Base-by-base conservation (phyloP, 2,329 filamentous ascomycete genomes). In the Thelonectria rubi region DNA sequence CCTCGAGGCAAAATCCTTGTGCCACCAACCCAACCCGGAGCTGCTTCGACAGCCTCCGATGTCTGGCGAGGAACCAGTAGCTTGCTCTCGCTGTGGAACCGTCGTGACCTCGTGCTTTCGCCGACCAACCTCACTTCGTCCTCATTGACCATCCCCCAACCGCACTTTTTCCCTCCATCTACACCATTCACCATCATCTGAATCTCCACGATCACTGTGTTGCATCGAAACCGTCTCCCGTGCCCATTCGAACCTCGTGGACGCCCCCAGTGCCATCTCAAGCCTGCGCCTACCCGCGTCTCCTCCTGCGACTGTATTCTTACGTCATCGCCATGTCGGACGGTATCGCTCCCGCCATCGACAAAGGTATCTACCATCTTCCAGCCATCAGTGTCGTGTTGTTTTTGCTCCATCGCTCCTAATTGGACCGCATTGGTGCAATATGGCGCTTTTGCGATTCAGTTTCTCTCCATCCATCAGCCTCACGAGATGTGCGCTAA, bases 251-350 rank as follows among this genome's bases (percentile, higher is more conserved):
- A 45, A 37, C 58, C 62, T 57, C 54, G 57, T 60, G 55, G 24
- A 63, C 63, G 18, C 26, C 43, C 42, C 48, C 48, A 17, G 30
- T 56, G 17, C 50, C 11, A 46, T 18, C 49, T 32, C 51, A 68
- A 66, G 58, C 58, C 34, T 45, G 49, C 61, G 48, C 55, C 15
- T 40, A 62, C 39, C 49, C 21, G 46, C 58, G 68, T 60, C 65
- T 43, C 63, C 57, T 53, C 54, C 46, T 55, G 63, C 68, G 64
- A 66, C 65, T 56, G 40, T 57, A 43, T 60, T 66, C 69, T 75
- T 75, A 74, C 74, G 70, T 75, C 72, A 73, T 72, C 73, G 62
- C 55, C 69, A 77, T 77, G 75, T 69, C 75, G 60, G 73, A 77
- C 73, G 72, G 69, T 65, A 72, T 72, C 62, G 69, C 73, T 56